Base-by-base conservation (phyloP, 208 protist genomes). In the Tritrichomonas foetus region DNA sequence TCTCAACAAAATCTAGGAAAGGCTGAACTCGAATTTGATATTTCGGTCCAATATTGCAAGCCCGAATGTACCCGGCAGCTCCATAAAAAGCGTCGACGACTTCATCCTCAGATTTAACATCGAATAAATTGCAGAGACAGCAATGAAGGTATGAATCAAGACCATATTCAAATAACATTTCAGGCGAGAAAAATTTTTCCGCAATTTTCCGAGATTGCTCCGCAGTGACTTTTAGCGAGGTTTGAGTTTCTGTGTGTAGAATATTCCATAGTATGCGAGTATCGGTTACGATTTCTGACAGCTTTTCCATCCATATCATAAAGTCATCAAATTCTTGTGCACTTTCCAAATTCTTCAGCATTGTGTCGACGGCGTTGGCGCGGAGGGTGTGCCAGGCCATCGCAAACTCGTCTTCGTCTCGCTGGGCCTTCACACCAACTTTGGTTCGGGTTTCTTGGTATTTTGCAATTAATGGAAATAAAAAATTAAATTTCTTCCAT, bases 311-410 rank as follows among this genome's bases (percentile, higher is more conserved):
- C 41, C 78, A 89, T 5, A 33, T 0, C 39, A 47, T 25, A 57
- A 89, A 89, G 8, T 89, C 78, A 27, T 53, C 41, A 57, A 89
- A 89, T 41, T 0, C 39, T 61, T 53, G 41, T 3, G 78, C 78
- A 89, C 41, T 53, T 39, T 89, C 78, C 27, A 89, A 57, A 47
- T 36, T 39, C 57, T 89, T 89, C 30, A 89, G 39, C 78, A 89
- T 39, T n/a, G 30, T 39, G 39, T 89, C 47, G 11, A 61, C 78
- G 0, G 78, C 53, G 16, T 25, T 57, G 16, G 47, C 47, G 3
- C 41, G 39, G 33, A 61, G 44, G 11, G 1, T 36, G 25, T 89
- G 53, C 78, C 41, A 61, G 1, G 5, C 47, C 0, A 14, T 39
- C 1, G 78, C 33, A 30, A 61, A 89, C 57, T 89, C 74, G 20